Conservation (phyloP, 73 alveolate species). For the Blepharisma stoltei region DNA sequence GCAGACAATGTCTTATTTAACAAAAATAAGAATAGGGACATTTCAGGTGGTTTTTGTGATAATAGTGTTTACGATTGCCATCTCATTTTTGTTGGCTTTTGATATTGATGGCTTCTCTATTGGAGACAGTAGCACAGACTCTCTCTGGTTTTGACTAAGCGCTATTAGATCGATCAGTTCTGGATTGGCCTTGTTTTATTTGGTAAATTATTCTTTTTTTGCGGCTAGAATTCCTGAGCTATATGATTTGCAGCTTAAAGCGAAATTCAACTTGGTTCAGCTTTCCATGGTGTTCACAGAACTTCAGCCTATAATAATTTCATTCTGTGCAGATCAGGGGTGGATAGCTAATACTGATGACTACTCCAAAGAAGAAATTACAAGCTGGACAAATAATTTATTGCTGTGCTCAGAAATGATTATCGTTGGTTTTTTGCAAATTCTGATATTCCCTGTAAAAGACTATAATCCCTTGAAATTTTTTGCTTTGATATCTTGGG, state of each 20-base stretch:
- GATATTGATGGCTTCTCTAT: no score
- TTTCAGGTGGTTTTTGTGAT: constrained; percentile 18
- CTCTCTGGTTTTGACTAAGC: no score
- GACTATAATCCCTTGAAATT: not conserved
- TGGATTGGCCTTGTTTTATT: not conserved
- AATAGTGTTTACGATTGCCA: not conserved
- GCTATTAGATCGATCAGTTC: not conserved
- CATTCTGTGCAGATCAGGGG: no score
- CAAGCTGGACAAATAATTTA: not conserved
- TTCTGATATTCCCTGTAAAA: not conserved
- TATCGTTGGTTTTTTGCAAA: not conserved
- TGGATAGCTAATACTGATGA: no score
- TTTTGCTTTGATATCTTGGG: no score
- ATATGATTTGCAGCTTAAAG: not conserved
- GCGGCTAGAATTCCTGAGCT: not conserved
- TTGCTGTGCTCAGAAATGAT: constrained; percentile 23
- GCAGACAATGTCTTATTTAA: not conserved
- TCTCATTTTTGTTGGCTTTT: no score
- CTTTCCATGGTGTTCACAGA: constrained; percentile 16
- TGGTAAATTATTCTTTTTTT: not conserved
- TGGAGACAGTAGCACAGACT: no score
- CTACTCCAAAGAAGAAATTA: not conserved
- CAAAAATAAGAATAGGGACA: not conserved
- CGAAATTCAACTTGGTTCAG: not conserved
- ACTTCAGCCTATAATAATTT: not conserved